Evolutionary conservation across 179 eudicot species (phyloP), one percentile per base, ranked within the genome.

Genomic region (Vitellaria paradoxa): DNA sequence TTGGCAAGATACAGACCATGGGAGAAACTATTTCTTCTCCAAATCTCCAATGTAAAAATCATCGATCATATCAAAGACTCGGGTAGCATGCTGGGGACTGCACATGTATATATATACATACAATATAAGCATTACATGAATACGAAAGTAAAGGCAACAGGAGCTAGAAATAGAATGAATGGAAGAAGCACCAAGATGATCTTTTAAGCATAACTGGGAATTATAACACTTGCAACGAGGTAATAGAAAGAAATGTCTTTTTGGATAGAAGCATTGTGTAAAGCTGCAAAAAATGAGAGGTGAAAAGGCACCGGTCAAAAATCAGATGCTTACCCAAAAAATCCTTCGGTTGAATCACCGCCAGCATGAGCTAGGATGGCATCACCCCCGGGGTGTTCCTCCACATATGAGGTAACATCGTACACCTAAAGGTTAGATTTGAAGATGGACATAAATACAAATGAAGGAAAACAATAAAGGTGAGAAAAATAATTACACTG

Each of bases 311-410:
- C 37, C 37, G 2, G 37, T 30, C 2, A 0, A 30, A 30, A 76
- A 20, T 20, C 42, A 76, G 73, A 76, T 26, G 69, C 83, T 81
- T 87, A 89, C 98, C 99, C 98, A 53, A 37, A 96, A 81, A 96
- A 96, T 7, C 99, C 98, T 86, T 91, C 89, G 24, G 98, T 96
- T 40, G 98, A 89, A 86, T 96, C 99, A 82, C 88, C 97, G 46
- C 99, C 99, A 45, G 99, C 97, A 83, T 96, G 90, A 14, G 82
- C 88, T 68, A 95, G 83, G 80, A 95, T 95, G 67, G 99, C 97
- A 81, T 93, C 99, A 73, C 99, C 99, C 56, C 99, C 99, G 40
- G 98, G 99, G 67, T 96, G 99, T 84, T 96, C 99, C 84, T 93
- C 99, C 47, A 96, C 98, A 75, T 93, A 96, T 37, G 98, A 80